Base-by-base conservation (phyloP, 768 basidiomycete genomes). In the Antrodiella citrinella region DNA sequence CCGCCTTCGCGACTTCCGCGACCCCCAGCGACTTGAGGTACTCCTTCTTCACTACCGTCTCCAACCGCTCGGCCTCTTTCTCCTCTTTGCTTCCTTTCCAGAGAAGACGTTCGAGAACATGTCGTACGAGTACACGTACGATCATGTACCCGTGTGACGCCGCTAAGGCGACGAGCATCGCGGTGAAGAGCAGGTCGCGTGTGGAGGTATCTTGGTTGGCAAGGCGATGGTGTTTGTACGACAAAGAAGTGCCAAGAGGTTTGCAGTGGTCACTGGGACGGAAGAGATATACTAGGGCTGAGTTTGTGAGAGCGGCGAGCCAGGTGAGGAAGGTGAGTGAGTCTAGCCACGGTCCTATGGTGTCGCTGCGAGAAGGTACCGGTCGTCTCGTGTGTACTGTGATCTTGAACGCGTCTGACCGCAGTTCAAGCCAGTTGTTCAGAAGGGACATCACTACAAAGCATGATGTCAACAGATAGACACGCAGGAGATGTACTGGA, bases 361-460 rank as follows among this genome's bases (percentile, higher is more conserved):
- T 85, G 58, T 94, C 92, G 2, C 87, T 85, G 19, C 95, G 82
- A n/a, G 72, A 66, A 0, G 94, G 93, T 26, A 95, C 77, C 2
- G 95, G 91, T 21, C 91, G 78, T 15, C 91, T 76, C 47, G 80
- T 75, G 60, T 95, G 92, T 3, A 82, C 81, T 3, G 84, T 82
- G 63, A 99, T 87, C 73, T 98, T 97, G 75, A 95, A 86, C 3
- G 96, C 96, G 62, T 99, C 95, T 2, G 86, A 89, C 15, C 93
- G 84, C 3, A 91, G 69, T 69, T 99, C 95, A 53, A 98, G 68
- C 65, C 89, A 77, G 65, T 99, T 97, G 73, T 98, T 99, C 44
- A 96, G 58, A 19, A 95, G 74, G 0, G 91, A 86, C 78, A 92
- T 90, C 7, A 84, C 78, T 72, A 57, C 11, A 47, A 26, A 48